phyloP scores from a whole-genome alignment of 768 basidiomycete genomes.

The Mycena latifolia region DNA sequence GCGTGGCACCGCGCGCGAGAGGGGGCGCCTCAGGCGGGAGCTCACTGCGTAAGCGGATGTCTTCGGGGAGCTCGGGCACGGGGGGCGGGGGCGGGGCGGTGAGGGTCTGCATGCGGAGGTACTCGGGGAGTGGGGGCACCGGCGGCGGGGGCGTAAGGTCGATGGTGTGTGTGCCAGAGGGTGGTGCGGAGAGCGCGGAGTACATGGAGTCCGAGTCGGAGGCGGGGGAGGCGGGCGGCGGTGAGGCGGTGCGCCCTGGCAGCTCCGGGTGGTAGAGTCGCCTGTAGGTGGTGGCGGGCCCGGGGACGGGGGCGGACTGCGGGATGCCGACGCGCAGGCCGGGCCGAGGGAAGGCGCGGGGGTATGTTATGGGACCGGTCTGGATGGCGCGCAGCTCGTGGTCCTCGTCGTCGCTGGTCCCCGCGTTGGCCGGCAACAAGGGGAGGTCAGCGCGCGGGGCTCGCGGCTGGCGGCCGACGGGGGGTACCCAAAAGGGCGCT shows the following conservation, averaged over 20 bases:
- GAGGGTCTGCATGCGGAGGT: slow-evolving; percentile 20
- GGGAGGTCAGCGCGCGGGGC: background rate
- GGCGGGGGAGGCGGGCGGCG: background rate
- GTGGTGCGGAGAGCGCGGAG: slow-evolving; percentile 29
- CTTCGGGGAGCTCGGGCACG: background rate
- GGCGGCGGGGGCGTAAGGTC: slow-evolving; percentile 17
- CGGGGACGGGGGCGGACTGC: background rate
- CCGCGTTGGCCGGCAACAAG: background rate
- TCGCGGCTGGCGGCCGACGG: background rate
- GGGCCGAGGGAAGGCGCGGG: slow-evolving; percentile 2
- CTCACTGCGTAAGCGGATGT: background rate
- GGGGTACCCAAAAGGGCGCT: slow-evolving; percentile 1
- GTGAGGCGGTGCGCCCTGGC: background rate
- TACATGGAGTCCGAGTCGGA: slow-evolving; percentile 25
- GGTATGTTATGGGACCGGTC: background rate
- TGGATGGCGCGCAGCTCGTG: slow-evolving; percentile 8
- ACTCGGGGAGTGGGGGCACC: slow-evolving; percentile 12
- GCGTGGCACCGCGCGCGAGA: slow-evolving; percentile 28
- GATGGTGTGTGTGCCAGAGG: slow-evolving; percentile 25
- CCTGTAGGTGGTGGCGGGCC: too few relatives aligned
- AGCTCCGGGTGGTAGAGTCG: background rate
- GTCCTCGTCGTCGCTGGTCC: slow-evolving; percentile 10
- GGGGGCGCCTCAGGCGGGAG: slow-evolving; percentile 30
- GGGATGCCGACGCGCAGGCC: slow-evolving; percentile 21
- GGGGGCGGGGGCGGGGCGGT: too few relatives aligned